phyloP scores from a whole-genome alignment of 495 filamentous ascomycete genomes.

The Penicillium lagena region DNA sequence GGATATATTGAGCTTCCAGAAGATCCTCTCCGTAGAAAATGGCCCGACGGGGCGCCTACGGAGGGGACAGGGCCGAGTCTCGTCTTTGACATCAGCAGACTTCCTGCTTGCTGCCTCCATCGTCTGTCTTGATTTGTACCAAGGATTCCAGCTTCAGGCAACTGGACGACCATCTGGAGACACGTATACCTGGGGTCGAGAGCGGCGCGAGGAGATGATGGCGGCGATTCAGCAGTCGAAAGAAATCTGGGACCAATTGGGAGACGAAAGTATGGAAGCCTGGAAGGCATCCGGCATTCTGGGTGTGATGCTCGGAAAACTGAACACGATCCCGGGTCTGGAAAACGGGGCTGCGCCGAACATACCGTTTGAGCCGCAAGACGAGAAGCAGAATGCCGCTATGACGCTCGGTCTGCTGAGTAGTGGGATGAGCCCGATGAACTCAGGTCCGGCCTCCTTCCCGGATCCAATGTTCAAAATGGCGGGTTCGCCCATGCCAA shows the following conservation, averaged over 20 bases:
- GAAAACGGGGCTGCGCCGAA: constrained; percentile 17
- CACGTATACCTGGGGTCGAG: constrained; percentile 58
- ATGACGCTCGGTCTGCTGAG: constrained; percentile 78
- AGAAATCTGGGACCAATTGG: constrained; percentile 70
- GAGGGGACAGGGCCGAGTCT: constrained; percentile 66
- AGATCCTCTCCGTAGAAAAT: constrained; percentile 65
- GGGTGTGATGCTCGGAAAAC: constrained; percentile 70
- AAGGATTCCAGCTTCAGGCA: constrained; percentile 28
- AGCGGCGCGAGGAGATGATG: constrained; percentile 72
- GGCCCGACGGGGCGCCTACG: constrained; percentile 63
- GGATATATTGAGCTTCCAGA: constrained; percentile 69
- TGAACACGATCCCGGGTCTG: constrained; percentile 32
- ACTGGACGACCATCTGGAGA: constrained; percentile 40
- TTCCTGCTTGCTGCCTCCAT: constrained; percentile 89
- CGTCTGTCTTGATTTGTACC: constrained; percentile 72
- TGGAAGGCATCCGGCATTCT: constrained; percentile 77
- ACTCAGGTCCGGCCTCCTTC: constrained; percentile 29
- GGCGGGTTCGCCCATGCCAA: constrained; percentile 23
- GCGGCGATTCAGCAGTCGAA: constrained; percentile 61
- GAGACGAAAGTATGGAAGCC: constrained; percentile 77
- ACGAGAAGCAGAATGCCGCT: constrained; percentile 58
- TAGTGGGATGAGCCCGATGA: constrained; percentile 61
- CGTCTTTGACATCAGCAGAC: constrained; percentile 71
- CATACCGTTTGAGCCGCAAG: constrained; percentile 24
- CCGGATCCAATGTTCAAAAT: constrained; percentile 26